Percentiles rank a stretch among this genome's conserved stretches.
These are phyloP conservation scores for Cymbopogon flexuosus DNA, from an alignment of 202 grass and related monocot species.

Conservation along the genomic window DNA sequence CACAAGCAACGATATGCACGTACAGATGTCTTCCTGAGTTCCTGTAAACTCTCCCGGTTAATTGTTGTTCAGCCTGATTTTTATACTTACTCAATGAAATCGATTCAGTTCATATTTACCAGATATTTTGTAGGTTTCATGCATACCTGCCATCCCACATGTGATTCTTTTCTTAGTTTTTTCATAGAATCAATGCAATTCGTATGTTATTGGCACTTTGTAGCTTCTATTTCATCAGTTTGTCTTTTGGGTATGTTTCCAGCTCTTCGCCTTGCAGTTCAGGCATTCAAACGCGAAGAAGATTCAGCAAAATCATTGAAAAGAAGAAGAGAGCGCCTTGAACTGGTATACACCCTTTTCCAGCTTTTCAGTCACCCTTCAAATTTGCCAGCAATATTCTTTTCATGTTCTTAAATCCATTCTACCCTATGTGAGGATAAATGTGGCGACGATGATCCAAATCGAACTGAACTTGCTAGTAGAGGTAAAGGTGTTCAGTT, in stretches of 20 bases:
- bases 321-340: conserved; percentile 60
- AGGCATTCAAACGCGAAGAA: conserved; percentile 70
- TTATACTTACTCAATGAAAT: neutral
- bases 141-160: neutral
- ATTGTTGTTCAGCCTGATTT: neutral
- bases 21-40: neutral
- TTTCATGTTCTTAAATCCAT: conserved; percentile 30
- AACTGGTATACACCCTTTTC: conserved; percentile 43
- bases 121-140: neutral
- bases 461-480: conserved; percentile 46
- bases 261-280: conserved; percentile 76
- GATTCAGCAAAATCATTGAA: conserved; percentile 59
- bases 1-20: neutral
- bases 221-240: neutral
- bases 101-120: neutral
- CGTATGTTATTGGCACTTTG: neutral
- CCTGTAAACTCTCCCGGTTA: neutral
- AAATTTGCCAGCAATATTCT: neutral
- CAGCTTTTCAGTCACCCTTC: neutral
- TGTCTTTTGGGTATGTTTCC: conserved; percentile 32
- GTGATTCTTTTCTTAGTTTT: neutral
- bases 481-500: conserved; percentile 70
- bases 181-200: neutral
- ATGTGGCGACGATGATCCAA: conserved; percentile 54
- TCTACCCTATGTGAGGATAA: conserved; percentile 63